Evolutionary conservation across 140 eudicot species (phyloP).

Genomic region (Erigeron philadelphicus): DNA sequence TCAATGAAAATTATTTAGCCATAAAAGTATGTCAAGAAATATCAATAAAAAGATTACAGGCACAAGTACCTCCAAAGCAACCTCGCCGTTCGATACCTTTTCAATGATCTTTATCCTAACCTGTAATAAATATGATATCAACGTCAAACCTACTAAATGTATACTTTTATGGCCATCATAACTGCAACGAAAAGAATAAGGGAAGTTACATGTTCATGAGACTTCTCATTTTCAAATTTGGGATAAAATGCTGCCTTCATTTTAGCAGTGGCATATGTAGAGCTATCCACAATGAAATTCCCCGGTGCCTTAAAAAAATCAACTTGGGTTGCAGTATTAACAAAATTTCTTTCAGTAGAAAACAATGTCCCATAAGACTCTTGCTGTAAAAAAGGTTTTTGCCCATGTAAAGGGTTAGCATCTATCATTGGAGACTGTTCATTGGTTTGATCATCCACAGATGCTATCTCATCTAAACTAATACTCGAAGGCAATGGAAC

Average conservation of each 20-base stretch:
- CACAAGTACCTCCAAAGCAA: slow-evolving; percentile 69
- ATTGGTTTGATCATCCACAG: no score
- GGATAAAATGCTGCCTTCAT: slow-evolving; percentile 93
- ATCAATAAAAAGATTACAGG: not conserved
- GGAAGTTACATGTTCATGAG: slow-evolving; percentile 78
- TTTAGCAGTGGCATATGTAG: slow-evolving; percentile 64
- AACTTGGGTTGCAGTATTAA: slow-evolving; percentile 22
- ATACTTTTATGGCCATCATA: not conserved
- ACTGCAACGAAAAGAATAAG: slow-evolving; percentile 12
- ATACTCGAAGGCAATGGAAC: slow-evolving; percentile 29
- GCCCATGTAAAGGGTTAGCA: slow-evolving; percentile 7
- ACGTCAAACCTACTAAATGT: slow-evolving; percentile 1
- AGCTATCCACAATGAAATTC: slow-evolving; percentile 65
- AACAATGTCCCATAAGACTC: slow-evolving; percentile 53
- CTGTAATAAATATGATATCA: slow-evolving; percentile 32
- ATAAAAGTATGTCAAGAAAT: slow-evolving; percentile 7
- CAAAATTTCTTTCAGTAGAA: slow-evolving; percentile 33
- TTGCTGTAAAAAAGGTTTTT: slow-evolving; percentile 40
- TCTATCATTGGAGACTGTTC: no score
- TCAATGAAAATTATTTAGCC: not conserved
- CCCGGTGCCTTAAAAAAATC: slow-evolving; percentile 64
- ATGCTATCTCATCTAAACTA: slow-evolving; percentile 14
- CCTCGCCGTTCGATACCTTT: slow-evolving; percentile 78
- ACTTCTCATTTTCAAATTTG: slow-evolving; percentile 93
- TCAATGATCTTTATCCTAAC: slow-evolving; percentile 78